phyloP scores from a whole-genome alignment of 805 yeast genomes.

The Monosporozyma servazzii region DNA sequence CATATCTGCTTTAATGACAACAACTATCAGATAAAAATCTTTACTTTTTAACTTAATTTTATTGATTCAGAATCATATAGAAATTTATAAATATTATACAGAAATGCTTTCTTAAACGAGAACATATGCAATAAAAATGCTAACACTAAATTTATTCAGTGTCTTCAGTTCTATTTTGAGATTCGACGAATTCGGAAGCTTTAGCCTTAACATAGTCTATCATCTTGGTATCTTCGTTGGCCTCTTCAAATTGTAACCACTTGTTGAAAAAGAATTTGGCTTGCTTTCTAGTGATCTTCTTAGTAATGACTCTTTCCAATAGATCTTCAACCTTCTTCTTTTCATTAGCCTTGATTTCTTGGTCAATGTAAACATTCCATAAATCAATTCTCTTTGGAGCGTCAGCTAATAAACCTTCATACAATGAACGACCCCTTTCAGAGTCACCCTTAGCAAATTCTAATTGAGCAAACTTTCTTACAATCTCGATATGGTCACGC shows the following conservation, averaged over 20 bases:
- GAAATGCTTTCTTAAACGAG: not conserved
- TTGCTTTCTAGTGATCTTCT: slow-evolving; percentile 71
- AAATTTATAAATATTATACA: not conserved
- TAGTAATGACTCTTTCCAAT: slow-evolving; percentile 67
- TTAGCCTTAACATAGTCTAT: slow-evolving; percentile 81
- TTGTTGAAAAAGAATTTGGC: slow-evolving; percentile 91
- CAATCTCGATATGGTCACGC: slow-evolving; percentile 67
- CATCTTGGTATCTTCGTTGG: slow-evolving; percentile 54
- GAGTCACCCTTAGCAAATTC: slow-evolving; percentile 83
- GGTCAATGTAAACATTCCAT: slow-evolving; percentile 94
- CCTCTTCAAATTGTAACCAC: slow-evolving; percentile 79
- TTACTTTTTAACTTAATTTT: not conserved
- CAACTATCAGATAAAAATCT: not conserved
- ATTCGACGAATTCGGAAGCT: slow-evolving; percentile 67
- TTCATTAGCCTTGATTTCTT: slow-evolving; percentile 67
- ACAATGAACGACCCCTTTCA: slow-evolving; percentile 89
- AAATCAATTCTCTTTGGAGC: slow-evolving; percentile 87
- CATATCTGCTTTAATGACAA: not conserved
- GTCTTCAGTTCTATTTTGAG: slow-evolving; percentile 6
- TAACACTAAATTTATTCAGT: slow-evolving; percentile 1
- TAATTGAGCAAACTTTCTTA: slow-evolving; percentile 78
- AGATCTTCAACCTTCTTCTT: slow-evolving; percentile 63
- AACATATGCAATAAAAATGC: not conserved
- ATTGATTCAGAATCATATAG: not conserved
- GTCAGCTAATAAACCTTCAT: slow-evolving; percentile 84